Base-by-base conservation (phyloP, 192 early-diverging fungal genomes). In the Umbelopsis ramanniana region DNA sequence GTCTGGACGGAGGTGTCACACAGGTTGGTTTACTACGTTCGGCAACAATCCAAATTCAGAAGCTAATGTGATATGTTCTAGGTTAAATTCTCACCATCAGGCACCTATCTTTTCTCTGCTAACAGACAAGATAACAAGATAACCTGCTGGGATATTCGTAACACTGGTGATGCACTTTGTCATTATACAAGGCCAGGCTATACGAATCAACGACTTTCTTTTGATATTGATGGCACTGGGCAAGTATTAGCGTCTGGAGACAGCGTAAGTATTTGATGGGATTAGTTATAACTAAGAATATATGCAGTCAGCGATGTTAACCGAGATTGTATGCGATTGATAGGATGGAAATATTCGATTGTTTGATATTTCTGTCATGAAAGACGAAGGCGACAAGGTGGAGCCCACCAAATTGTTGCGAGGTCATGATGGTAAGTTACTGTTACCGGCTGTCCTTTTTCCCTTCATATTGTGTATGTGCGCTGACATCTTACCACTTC, bases 141-240 rank as follows among this genome's bases (percentile, higher is more conserved):
- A 19, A 80, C 86, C 1, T 92, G 88, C 26, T 94, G 94, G 93
- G 94, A 96, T 77, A 85, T 93, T 21, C 81, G 94, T 2, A 89
- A 96, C 52, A 83, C 93, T 57, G 88, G 88, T 0, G 82, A 89
- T 21, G 82, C 92, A 0, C 69, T 91, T 23, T 79, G 80, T 23
- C 75, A 79, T 1, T 47, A 91, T 19, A 68, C 73, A 15, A 76
- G 93, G 15, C 60, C 74, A 15, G 85, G 86, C 0, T 74, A 82
- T 26, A 93, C 93, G 8, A 91, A 90, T 69, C 94, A 94, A 74
- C 83, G 94, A 14, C 76, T 94, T 63, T 67, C 60, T 4, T 93
- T 94, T 84, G 90, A 89, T 69, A 76, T 94, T 11, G 92, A 92
- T 70, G 63, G 73, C 8, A 74, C 82, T 47, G 92, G 92, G 9